Evolutionary conservation across 208 protist genomes (phyloP).

Genomic region (Entamoeba nuttalli): DNA sequence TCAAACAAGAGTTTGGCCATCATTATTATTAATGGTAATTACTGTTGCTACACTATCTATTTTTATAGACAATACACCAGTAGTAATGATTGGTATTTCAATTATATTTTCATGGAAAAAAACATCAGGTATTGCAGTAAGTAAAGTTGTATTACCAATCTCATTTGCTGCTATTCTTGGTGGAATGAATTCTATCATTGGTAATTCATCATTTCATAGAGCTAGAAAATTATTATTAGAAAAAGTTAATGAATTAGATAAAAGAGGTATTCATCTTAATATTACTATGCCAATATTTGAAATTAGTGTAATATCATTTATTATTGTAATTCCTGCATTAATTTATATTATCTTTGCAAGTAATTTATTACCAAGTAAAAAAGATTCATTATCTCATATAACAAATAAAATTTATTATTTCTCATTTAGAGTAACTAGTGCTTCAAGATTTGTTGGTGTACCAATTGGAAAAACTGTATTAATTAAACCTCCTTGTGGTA

Average conservation of each 20-base stretch:
- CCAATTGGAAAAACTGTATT: background rate
- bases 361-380: background rate
- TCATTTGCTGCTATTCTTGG: background rate
- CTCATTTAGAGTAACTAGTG: background rate
- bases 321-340: background rate
- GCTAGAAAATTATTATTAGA: background rate
- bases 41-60: background rate
- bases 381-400: background rate
- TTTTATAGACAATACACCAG: background rate
- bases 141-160: background rate
- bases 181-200: background rate
- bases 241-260: background rate
- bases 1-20: background rate
- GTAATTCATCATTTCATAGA: background rate
- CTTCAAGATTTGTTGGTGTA: background rate
- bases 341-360: background rate
- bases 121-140: background rate
- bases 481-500: background rate
- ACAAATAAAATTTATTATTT: background rate
- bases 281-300: background rate
- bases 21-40: background rate
- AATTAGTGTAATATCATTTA: background rate
- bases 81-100: background rate
- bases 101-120: background rate
- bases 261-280: background rate